Conservation (phyloP, 257 asterid species). For the Rehmannia glutinosa region DNA sequence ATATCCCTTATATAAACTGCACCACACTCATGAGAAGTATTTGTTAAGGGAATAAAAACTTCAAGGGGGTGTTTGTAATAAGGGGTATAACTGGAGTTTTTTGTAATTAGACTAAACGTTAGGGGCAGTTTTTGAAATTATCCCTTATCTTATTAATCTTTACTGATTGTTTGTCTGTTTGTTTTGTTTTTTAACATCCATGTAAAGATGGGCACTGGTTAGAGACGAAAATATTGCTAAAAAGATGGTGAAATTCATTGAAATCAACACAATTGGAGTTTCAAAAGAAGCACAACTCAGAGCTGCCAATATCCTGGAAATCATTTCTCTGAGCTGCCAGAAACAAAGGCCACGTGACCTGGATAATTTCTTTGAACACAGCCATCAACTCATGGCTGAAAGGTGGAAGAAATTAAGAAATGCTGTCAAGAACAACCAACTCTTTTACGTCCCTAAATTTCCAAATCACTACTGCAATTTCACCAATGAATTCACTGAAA, state of each 20-base stretch:
- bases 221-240: conserved; percentile 55
- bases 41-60: too few species aligned
- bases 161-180: too few species aligned
- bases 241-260: conserved; percentile 71
- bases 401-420: conserved; percentile 61
- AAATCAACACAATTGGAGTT: conserved; percentile 75
- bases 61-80: too few species aligned
- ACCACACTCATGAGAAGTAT: too few species aligned
- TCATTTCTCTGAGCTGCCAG: conserved; percentile 53
- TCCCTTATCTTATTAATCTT: too few species aligned
- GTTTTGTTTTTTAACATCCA: not conserved
- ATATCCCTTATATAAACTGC: too few species aligned
- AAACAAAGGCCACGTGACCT: conserved; percentile 13
- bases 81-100: too few species aligned
- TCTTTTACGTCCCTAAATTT: conserved; percentile 41
- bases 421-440: conserved; percentile 18
- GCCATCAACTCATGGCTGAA: conserved; percentile 34
- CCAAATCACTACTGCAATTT: conserved; percentile 54
- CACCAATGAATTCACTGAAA: conserved; percentile 25
- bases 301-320: conserved; percentile 56
- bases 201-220: conserved; percentile 75
- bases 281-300: conserved; percentile 82
- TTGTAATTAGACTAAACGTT: too few species aligned
- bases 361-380: conserved; percentile 49
- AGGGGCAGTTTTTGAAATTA: too few species aligned